Evolutionary conservation across 2,329 filamentous ascomycete species (phyloP), one percentile per base, ranked within the genome.

Genomic region (Pyrenophora teres): DNA sequence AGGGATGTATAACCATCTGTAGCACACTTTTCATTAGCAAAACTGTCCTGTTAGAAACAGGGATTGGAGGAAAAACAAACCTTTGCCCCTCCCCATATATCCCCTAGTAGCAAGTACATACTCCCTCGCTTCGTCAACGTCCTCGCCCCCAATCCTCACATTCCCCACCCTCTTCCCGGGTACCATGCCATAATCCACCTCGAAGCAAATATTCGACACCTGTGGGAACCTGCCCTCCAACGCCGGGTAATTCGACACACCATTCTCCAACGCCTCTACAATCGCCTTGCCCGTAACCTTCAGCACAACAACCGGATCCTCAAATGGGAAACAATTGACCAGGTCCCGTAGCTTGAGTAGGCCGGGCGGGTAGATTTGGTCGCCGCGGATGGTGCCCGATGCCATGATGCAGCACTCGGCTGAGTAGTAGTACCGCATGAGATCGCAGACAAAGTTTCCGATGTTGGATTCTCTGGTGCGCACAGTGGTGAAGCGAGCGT

Each of bases 271-370:
- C 0, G 92, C 92, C n/a, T 85, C 87, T 64, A 87, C 79, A 27
- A 97, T 84, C 1, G 87, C 88, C 62, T 84, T 79, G 0, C 92
- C 92, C 0, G 78, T 85, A 4, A 91, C 80, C 30, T 82, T 83
- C 53, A 96, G 78, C 3, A 95, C 84, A 0, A 96, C 87, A 1
- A 92, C 88, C 0, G 92, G 91, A 58, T 96, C 92, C 68, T 96
- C 92, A 63, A 97, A 96, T 0, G 92, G 92, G 61, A 96, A 96
- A 67, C 90, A 96, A 43, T 89, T 89, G 50, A 92, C 83, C n/a
- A 95, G 84, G 64, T 95, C 90, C 65, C 90, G 90, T 52, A 96
- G 77, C 19, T 87, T 80, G 6, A 96, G 77, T 0, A 92, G 79
- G 0, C 92, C 92, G 0, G 90, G 89, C 0, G 90, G 86, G 64